These are phyloP conservation scores for Diaporthe caulivora DNA, from an alignment of 2,329 filamentous ascomycete species.

Conservation along the genomic window DNA sequence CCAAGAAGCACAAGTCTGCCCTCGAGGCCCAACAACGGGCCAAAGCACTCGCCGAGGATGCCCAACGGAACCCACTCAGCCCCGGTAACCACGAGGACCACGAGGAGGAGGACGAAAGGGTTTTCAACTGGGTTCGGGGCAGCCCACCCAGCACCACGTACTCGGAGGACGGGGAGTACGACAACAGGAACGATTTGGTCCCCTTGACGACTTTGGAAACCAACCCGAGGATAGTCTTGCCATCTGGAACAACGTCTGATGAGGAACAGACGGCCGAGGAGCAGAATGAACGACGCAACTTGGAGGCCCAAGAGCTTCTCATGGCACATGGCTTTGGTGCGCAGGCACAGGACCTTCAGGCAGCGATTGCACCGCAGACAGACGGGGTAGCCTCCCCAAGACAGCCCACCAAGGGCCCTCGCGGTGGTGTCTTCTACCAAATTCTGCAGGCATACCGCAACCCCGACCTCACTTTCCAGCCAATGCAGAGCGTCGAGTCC, in stretches of 20 bases:
- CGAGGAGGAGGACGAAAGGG: slow-evolving; percentile 4
- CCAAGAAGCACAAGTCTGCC: slow-evolving; percentile 12
- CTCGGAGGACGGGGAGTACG: slow-evolving; percentile 8
- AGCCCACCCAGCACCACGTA: slow-evolving; percentile 8
- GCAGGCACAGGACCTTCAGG: slow-evolving; percentile 9
- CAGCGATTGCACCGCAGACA: neutral
- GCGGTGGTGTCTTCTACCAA: slow-evolving; percentile 25
- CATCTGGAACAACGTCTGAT: neutral
- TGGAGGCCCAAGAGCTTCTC: slow-evolving; percentile 22
- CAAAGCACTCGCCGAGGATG: slow-evolving; percentile 21
- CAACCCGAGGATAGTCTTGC: neutral
- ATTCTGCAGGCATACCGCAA: slow-evolving; percentile 26
- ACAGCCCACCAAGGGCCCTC: neutral
- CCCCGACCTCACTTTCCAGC: slow-evolving; percentile 14
- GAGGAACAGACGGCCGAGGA: neutral
- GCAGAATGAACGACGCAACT: neutral
- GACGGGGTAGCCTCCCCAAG: neutral
- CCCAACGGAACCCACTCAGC: neutral
- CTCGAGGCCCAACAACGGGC: slow-evolving; percentile 12
- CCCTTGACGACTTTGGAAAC: slow-evolving; percentile 9
- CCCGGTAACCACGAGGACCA: slow-evolving; percentile 7
- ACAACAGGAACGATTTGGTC: neutral
- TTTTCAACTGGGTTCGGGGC: slow-evolving; percentile 21
- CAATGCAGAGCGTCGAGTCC: slow-evolving; percentile 47
- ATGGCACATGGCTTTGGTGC: slow-evolving; percentile 28